These are phyloP conservation scores for Raphanus hybrid DNA, from an alignment of 441 rosid species.

Conservation along the genomic window DNA sequence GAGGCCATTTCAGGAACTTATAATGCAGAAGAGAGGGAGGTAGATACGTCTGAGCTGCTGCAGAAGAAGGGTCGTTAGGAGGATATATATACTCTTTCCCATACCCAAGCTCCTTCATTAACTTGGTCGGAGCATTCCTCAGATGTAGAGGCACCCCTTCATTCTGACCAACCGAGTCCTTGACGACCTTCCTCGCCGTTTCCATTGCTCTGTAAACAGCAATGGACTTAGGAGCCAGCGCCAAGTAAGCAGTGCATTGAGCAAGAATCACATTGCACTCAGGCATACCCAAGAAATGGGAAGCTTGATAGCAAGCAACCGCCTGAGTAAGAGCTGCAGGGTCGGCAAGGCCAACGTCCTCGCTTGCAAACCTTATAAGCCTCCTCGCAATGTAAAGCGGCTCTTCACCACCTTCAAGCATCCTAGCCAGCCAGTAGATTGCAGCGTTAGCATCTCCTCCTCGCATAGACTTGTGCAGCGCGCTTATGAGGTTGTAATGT, in stretches of 20 bases:
- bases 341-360: constrained; percentile 84
- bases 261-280: constrained; percentile 83
- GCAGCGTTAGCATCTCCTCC: constrained; percentile 84
- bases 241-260: constrained; percentile 76
- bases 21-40: constrained; percentile 67
- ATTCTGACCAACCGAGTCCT: constrained; percentile 74
- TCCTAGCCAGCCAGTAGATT: constrained; percentile 81
- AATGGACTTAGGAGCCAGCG: constrained; percentile 77
- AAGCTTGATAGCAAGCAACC: constrained; percentile 92
- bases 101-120: constrained; percentile 81
- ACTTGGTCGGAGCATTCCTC: constrained; percentile 81
- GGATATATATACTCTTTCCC: constrained; percentile 81
- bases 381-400: constrained; percentile 88
- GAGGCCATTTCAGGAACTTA: constrained; percentile 82
- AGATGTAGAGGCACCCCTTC: constrained; percentile 87
- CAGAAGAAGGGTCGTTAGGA: constrained; percentile 60
- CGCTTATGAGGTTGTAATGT: constrained; percentile 82
- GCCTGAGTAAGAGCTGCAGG: constrained; percentile 81
- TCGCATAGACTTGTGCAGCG: constrained; percentile 86
- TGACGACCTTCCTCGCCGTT: constrained; percentile 69
- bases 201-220: constrained; percentile 69
- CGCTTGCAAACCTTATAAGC: constrained; percentile 82
- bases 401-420: constrained; percentile 86
- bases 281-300: constrained; percentile 89
- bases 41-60: constrained; percentile 56